Percentiles rank a stretch among this genome's conserved stretches.
These are phyloP conservation scores for Diaporthe helianthi DNA, from an alignment of 2,329 filamentous ascomycete genomes.

Conservation along the genomic window DNA sequence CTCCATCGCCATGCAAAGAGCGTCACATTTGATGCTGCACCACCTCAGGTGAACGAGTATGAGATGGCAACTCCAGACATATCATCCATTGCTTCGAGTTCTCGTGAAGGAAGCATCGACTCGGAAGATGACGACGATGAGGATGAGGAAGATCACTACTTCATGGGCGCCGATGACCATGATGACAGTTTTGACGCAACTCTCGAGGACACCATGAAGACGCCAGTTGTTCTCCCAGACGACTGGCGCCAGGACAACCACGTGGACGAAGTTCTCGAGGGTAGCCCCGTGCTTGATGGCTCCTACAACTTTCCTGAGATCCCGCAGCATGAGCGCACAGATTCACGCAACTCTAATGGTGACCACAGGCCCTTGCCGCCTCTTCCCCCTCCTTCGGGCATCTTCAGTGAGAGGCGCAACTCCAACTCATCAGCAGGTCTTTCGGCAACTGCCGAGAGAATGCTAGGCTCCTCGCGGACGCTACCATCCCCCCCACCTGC, in stretches of 20 bases:
- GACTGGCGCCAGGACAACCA: constrained; percentile 81
- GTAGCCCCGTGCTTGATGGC: constrained; percentile 70
- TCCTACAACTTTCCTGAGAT: constrained; percentile 55
- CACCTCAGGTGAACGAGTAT: constrained; percentile 95
- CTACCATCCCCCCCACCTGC: constrained; percentile 78
- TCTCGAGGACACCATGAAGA: constrained; percentile 95
- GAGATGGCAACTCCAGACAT: constrained; percentile 97
- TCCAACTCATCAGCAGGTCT: constrained; percentile 69
- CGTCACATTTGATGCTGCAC: constrained; percentile 93
- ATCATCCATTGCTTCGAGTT: constrained; percentile 89
- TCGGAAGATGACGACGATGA: constrained; percentile 79
- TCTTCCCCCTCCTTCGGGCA: constrained; percentile 66
- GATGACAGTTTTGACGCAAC: constrained; percentile 97
- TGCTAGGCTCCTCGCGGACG: constrained; percentile 69
- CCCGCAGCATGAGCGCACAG: constrained; percentile 67
- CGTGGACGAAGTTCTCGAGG: constrained; percentile 73
- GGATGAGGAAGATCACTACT: constrained; percentile 65
- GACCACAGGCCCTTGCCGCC: constrained; percentile 88
- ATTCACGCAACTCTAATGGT: constrained; percentile 78
- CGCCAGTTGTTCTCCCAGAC: constrained; percentile 95
- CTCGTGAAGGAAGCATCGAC: constrained; percentile 91
- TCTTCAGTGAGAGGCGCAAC: constrained; percentile 51
- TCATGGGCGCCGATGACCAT: constrained; percentile 63
- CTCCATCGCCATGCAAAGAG: constrained; percentile 91
- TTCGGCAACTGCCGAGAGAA: constrained; percentile 75